phyloP scores from a whole-genome alignment of 208 protist species.

The Leptomonas pyrrhocoris region DNA sequence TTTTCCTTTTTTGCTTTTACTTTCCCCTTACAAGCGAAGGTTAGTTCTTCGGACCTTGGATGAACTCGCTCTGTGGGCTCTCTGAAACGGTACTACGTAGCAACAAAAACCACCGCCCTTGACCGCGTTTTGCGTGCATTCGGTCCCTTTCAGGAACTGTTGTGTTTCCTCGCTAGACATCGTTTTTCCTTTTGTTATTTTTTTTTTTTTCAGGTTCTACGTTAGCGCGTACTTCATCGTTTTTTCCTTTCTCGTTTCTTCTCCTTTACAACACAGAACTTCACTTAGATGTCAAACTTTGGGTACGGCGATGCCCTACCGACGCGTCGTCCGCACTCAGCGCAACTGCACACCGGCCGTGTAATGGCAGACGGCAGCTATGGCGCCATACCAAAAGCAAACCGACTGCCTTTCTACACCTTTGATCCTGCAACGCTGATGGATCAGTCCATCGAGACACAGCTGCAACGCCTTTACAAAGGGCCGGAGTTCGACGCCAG shows the following conservation, averaged over 20 bases:
- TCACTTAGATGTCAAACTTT: constrained; percentile 3
- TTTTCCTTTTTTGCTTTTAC: too few relatives aligned
- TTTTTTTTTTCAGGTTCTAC: too few relatives aligned
- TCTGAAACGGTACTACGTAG: too few relatives aligned
- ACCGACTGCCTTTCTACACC: constrained; percentile 8
- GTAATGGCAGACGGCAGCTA: not conserved
- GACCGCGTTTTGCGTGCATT: too few relatives aligned
- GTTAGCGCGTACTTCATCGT: too few relatives aligned
- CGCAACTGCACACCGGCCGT: not conserved
- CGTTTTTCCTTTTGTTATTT: too few relatives aligned
- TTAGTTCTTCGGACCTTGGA: too few relatives aligned
- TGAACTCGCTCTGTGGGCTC: too few relatives aligned
- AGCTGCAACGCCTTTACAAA: constrained; percentile 19
- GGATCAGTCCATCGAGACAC: constrained; percentile 12
- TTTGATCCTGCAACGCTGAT: constrained; percentile 19
- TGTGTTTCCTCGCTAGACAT: too few relatives aligned
- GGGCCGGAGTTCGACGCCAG: constrained; percentile 3
- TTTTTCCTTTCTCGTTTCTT: not conserved
- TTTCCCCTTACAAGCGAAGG: too few relatives aligned
- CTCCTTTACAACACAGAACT: not conserved
- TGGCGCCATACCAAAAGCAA: not conserved
- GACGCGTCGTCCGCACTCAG: not conserved
- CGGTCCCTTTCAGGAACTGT: too few relatives aligned
- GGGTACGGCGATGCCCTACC: not conserved
- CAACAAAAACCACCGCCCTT: too few relatives aligned